These are phyloP conservation scores for Candida sakaeoensis DNA, from an alignment of 805 yeast species.

Conservation along the genomic window DNA sequence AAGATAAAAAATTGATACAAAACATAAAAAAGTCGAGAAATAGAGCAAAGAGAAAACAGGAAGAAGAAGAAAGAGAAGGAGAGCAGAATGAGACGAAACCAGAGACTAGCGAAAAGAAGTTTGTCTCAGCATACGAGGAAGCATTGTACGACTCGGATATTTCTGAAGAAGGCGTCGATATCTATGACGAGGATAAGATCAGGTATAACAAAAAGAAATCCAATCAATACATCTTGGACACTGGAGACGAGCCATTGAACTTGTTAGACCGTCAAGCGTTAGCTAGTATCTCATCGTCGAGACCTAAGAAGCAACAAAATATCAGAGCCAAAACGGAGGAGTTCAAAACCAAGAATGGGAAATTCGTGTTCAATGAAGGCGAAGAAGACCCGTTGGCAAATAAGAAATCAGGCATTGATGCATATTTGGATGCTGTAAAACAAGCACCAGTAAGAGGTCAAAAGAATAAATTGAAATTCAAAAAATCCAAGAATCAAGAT, in stretches of 20 bases:
- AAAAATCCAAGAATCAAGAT: conserved; percentile 57
- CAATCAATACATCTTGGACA: conserved; percentile 71
- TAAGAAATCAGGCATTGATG: conserved; percentile 66
- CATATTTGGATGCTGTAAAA: conserved; percentile 89
- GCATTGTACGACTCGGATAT: conserved; percentile 75
- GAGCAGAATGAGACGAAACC: conserved; percentile 15
- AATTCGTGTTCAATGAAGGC: conserved; percentile 62
- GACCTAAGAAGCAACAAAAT: conserved; percentile 54
- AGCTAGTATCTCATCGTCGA: conserved; percentile 84
- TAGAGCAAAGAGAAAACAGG: conserved; percentile 74
- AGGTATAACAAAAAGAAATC: conserved; percentile 19
- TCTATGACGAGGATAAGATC: conserved; percentile 36
- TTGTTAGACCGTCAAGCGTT: conserved; percentile 80
- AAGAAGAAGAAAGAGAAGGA: conserved; percentile 31
- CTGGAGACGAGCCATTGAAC: conserved; percentile 78
- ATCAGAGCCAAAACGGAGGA: conserved; percentile 31
- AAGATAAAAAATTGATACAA: conserved; percentile 74
- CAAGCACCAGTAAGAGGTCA: conserved; percentile 94
- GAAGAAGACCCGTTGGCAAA: conserved; percentile 44
- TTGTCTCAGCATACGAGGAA: conserved; percentile 86
- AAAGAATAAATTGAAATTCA: conserved; percentile 84
- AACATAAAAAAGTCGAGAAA: conserved; percentile 85
- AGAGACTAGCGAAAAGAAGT: conserved; percentile 30
- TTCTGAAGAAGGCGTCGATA: conserved; percentile 53
- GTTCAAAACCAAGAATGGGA: conserved; percentile 60